Percentiles rank a stretch among this genome's conserved stretches.
Conservation (phyloP, 164 flowering plant genomes). For the Cinnamomum micranthum region DNA sequence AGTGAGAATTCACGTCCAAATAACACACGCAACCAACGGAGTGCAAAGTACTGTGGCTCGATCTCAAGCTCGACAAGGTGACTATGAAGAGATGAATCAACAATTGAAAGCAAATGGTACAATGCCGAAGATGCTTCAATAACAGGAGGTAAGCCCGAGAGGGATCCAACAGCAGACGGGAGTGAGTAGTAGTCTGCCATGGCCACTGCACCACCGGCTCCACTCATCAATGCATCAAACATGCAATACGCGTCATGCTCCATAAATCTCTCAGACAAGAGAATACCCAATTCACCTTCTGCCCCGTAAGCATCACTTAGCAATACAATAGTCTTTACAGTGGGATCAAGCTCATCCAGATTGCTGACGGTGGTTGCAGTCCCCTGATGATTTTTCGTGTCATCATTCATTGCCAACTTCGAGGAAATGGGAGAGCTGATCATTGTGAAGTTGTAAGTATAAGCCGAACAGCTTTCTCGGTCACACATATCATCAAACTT, state of each 20-base stretch:
- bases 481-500: constrained; percentile 75
- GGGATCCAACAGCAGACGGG: constrained; percentile 45
- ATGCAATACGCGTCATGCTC: constrained; percentile 97
- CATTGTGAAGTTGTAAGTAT: constrained; percentile 17
- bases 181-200: constrained; percentile 80
- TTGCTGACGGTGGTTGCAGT: constrained; percentile 25
- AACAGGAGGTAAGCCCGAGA: constrained; percentile 63
- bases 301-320: constrained; percentile 94
- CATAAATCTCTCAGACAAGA: constrained; percentile 82
- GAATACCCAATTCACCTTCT: constrained; percentile 91
- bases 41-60: constrained; percentile 96
- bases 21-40: constrained; percentile 91
- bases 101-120: constrained; percentile 77
- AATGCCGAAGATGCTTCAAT: constrained; percentile 88
- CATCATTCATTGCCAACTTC: constrained; percentile 21
- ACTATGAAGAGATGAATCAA: constrained; percentile 72
- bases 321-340: constrained; percentile 54
- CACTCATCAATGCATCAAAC: constrained; percentile 94
- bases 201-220: constrained; percentile 65
- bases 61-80: constrained; percentile 91
- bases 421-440: constrained; percentile 30
- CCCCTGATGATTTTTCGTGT: constrained; percentile 33
- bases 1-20: constrained; percentile 90
- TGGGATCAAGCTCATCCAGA: constrained; percentile 67
- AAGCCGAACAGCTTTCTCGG: constrained; percentile 49